Evolutionary conservation across 1,139 yeast species (phyloP).

Genomic region (Nakaseomyces delphensis): DNA sequence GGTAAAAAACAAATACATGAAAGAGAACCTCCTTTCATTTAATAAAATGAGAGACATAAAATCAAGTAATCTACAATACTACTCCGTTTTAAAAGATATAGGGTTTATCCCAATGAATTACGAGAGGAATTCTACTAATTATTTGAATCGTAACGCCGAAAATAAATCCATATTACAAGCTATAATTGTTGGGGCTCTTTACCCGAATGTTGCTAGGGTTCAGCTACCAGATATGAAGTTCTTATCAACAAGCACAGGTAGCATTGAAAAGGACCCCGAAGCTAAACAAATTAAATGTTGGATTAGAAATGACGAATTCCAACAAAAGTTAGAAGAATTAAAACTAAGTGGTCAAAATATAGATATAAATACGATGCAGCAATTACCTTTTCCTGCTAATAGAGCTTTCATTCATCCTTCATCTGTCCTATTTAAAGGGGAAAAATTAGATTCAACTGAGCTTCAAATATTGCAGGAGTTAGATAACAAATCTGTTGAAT

Average conservation of each 20-base stretch:
- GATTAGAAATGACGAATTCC: conserved; percentile 51
- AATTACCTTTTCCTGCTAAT: conserved; percentile 40
- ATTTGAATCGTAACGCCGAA: conserved; percentile 41
- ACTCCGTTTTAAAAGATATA: conserved; percentile 59
- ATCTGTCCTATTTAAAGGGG: conserved; percentile 48
- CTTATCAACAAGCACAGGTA: conserved; percentile 61
- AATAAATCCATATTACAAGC: conserved; percentile 52
- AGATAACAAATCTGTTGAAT: conserved; percentile 34
- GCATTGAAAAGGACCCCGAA: conserved; percentile 78
- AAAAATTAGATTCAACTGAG: conserved; percentile 35
- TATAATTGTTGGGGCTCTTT: conserved; percentile 68
- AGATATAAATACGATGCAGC: not conserved
- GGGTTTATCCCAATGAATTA: conserved; percentile 61
- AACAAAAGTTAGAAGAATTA: conserved; percentile 25
- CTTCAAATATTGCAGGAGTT: conserved; percentile 24
- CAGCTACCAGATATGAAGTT: conserved; percentile 76
- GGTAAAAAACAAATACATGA: conserved; percentile 43
- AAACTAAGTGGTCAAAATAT: conserved; percentile 9
- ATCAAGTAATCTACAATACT: conserved; percentile 60
- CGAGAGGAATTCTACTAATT: conserved; percentile 16
- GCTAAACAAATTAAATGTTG: conserved; percentile 65
- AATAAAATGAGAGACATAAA: conserved; percentile 61
- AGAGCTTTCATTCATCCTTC: conserved; percentile 81
- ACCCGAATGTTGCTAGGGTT: conserved; percentile 75
- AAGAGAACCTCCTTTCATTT: conserved; percentile 55